Evolutionary conservation across 2,329 filamentous ascomycete genomes (phyloP), one percentile per base, ranked within the genome.

Genomic region (Colletotrichum salicis): DNA sequence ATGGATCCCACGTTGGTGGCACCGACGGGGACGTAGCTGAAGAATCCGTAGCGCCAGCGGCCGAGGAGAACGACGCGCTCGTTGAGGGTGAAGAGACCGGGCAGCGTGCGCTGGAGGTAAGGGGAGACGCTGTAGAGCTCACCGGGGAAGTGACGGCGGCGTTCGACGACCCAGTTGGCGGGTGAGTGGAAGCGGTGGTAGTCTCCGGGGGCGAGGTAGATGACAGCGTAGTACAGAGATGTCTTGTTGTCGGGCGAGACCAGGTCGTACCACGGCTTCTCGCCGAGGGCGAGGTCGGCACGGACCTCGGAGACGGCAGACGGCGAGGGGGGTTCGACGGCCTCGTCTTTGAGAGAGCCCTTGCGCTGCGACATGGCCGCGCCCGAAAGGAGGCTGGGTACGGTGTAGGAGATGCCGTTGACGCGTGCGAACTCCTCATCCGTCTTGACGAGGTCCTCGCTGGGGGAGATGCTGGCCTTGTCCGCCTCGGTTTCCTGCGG

Each of bases 171-270:
- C 96, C 96, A 99, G 76, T 94, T 93, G 2, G 94, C 92, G 0
- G 96, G 96, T 1, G 94, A 97, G 85, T 99, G 97, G 86, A 98
- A 99, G 75, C 96, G 94, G 84, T 99, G 96, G 84, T 99, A 99
- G 84, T 99, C 97, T 61, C 96, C 96, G 0, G 96, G 96, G 0
- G 97, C 96, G 55, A 99, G 90, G 83, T 99, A 99, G 78, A 99
- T 91, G 74, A 99, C 97, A 73, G 88, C 93, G 82, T 98, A 99
- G 86, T 97, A 97, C 8, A 99, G 89, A 11, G 92, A 90, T 5
- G 92, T 94, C 81, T 84, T 87, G 80, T 89, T 89, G 64, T 89
- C 88, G 24, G 86, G 82, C 6, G 89, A 88, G 31, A 92, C 83
- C n/a, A 91, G 84, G 54, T 90, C 85, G 79, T 93, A 94, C 93